Base-by-base conservation (phyloP, 1,284 basidiomycete species). In the Microbotryum silenes-acaulis region DNA sequence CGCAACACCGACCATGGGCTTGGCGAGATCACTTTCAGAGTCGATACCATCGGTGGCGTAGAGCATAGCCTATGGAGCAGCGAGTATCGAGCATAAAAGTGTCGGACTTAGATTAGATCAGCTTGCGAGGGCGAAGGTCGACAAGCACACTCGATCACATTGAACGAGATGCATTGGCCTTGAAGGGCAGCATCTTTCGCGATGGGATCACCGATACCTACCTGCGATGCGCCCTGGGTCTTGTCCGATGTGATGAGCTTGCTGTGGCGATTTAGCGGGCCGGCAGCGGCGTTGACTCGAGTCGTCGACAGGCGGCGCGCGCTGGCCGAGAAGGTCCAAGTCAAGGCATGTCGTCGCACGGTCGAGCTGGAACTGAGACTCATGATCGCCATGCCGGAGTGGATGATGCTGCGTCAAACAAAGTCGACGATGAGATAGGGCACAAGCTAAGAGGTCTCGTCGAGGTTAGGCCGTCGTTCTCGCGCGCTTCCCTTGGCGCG, bases 1-100 rank as follows among this genome's bases (percentile, higher is more conserved):
- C 9, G 86, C 92, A 48, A 97, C 85, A 63, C 92, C 92, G 64
- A 97, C 88, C 92, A 97, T 96, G 59, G 91, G 85, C 77, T 93
- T 96, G 72, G 88, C 79, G 66, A 97, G 60, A 68, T 97, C 92
- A 14, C 80, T 81, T 67, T 91, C 86, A 29, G 72, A 78, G 33
- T 82, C 78, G 63, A 97, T 82, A 29, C 90, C 91, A 31, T 96
- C 92, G 1, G 92, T 97, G 23, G 91, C 92, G 75, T 92, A 97
- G 54, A 97, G 78, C 92, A 97, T 97, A 31, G 92, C 92, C 89
- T 92, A 64, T 44, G 23, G 4, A 50, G 20, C 16, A 9, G 12
- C 18, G 25, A 18, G 21, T 9, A 21, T 5, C n/a, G 29, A n/a
- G 27, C n/a, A 31, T 18, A 2, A 33, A 2, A 33, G 37, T 4